Evolutionary conservation across 768 basidiomycete species (phyloP).

Genomic region (Mycena pura): DNA sequence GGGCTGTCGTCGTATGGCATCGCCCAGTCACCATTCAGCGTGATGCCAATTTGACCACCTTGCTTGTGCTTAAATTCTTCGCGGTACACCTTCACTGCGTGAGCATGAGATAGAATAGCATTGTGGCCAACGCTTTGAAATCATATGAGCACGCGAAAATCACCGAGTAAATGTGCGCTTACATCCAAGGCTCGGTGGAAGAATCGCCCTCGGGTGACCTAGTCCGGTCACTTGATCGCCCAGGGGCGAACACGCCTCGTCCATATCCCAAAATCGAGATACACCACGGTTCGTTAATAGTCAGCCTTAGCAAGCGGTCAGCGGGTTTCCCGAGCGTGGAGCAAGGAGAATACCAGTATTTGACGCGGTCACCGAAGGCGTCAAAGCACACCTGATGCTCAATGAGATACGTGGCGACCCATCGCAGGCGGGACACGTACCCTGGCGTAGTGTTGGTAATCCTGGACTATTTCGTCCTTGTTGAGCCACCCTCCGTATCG

Average conservation of each 20-base stretch:
- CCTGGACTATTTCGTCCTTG: constrained; percentile 71
- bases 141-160: constrained; percentile 14
- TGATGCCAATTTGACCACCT: constrained; percentile 78
- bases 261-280: constrained; percentile 75
- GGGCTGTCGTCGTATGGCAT: constrained; percentile 74
- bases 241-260: constrained; percentile 74
- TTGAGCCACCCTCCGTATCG: constrained; percentile 80
- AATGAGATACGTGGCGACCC: background rate
- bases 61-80: constrained; percentile 68
- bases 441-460: constrained; percentile 65
- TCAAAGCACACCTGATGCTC: constrained; percentile 68
- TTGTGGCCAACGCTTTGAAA: constrained; percentile 65
- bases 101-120: constrained; percentile 73
- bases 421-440: constrained; percentile 38
- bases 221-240: constrained; percentile 67
- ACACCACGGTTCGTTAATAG: constrained; percentile 81
- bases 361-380: constrained; percentile 77
- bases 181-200: constrained; percentile 76
- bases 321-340: constrained; percentile 12
- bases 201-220: constrained; percentile 68
- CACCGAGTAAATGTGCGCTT: constrained; percentile 32
- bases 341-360: constrained; percentile 63
- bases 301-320: constrained; percentile 52
- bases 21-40: constrained; percentile 78
- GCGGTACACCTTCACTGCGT: constrained; percentile 70